phyloP scores from a whole-genome alignment of 2,329 filamentous ascomycete genomes.

The Pestalotiopsis sp. region DNA sequence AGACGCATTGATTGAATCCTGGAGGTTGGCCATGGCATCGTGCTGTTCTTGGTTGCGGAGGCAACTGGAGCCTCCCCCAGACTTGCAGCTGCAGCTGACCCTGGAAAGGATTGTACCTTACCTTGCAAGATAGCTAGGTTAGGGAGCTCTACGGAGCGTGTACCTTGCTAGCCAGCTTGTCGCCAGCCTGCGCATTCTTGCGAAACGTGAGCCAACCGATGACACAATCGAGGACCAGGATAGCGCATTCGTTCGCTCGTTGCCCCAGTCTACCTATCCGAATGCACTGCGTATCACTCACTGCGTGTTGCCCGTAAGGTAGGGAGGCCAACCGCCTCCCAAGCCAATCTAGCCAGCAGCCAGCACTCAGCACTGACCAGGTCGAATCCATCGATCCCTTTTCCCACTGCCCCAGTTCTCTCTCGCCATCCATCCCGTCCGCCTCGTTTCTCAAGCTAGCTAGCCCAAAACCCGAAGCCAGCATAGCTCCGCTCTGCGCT shows the following conservation, averaged over 20 bases:
- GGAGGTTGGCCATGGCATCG: too few species aligned
- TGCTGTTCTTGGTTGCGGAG: background rate
- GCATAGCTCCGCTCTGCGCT: background rate
- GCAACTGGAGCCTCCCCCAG: background rate
- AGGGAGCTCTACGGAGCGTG: background rate
- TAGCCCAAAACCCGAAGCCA: background rate
- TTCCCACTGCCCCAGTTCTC: background rate
- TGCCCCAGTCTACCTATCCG: too few species aligned
- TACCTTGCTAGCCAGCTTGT: background rate
- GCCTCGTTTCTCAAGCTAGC: background rate
- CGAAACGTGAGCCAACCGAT: constrained; percentile 4
- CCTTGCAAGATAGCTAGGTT: background rate
- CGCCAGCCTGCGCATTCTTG: background rate
- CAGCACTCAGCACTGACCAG: background rate
- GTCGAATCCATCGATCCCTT: background rate
- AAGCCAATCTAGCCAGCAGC: too few species aligned
- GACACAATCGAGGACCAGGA: constrained; percentile 8
- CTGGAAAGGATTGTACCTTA: background rate
- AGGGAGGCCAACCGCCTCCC: too few species aligned
- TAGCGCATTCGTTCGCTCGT: background rate
- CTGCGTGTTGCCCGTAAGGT: too few species aligned
- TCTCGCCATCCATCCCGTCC: background rate
- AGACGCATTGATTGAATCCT: background rate
- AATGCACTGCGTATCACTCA: too few species aligned
- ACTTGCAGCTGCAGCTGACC: background rate